These are phyloP conservation scores for Lumnitzera racemosa DNA, from an alignment of 345 rosid genomes.

Conservation along the genomic window DNA sequence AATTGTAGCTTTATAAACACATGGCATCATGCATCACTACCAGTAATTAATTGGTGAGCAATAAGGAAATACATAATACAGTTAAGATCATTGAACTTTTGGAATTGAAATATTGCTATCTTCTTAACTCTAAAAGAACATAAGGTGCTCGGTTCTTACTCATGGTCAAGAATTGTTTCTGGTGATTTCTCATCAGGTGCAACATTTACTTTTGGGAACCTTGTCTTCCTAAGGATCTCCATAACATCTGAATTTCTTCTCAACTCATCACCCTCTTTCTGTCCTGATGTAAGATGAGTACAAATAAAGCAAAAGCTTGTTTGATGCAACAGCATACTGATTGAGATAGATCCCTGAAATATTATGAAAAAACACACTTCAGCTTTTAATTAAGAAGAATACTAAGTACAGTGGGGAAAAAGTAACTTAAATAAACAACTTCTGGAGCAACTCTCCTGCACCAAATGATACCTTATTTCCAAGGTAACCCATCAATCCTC, in stretches of 20 bases:
- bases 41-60: slow-evolving; percentile 1
- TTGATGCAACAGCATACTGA: slow-evolving; percentile 88
- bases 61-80: too few relatives aligned
- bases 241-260: slow-evolving; percentile 91
- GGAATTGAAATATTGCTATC: too few relatives aligned
- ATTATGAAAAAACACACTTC: slow-evolving; percentile 9
- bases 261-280: slow-evolving; percentile 90
- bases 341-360: slow-evolving; percentile 89
- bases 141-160: slow-evolving; percentile 43
- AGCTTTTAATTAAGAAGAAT: not conserved
- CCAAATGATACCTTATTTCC: slow-evolving; percentile 77
- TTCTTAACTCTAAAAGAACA: too few relatives aligned
- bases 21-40: not conserved
- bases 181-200: slow-evolving; percentile 68
- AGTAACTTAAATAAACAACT: too few relatives aligned
- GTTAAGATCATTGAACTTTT: too few relatives aligned
- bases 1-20: not conserved
- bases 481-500: slow-evolving; percentile 98
- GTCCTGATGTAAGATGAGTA: slow-evolving; percentile 93
- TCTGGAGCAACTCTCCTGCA: not conserved
- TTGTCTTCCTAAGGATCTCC: slow-evolving; percentile 91
- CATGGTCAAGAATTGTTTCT: slow-evolving; percentile 87
- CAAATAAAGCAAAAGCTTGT: slow-evolving; percentile 95
- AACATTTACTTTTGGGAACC: slow-evolving; percentile 74
- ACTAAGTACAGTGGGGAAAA: too few relatives aligned